These are phyloP conservation scores for Mucuna pruriens DNA, from an alignment of 306 rosid species.

Conservation along the genomic window DNA sequence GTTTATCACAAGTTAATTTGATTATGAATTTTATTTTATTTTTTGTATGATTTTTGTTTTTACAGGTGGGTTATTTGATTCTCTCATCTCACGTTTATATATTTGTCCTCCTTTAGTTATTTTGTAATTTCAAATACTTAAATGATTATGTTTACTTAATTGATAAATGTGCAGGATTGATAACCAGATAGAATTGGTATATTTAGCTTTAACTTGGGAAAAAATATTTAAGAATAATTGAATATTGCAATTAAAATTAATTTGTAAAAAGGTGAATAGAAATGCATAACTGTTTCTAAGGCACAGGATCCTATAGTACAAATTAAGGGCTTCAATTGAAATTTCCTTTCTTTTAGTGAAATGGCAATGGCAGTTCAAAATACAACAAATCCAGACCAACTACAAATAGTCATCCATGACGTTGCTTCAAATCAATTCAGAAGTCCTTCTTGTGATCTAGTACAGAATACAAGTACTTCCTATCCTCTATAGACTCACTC, in stretches of 20 bases:
- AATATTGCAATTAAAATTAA: not conserved
- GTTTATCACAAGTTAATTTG: not conserved
- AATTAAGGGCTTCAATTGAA: not conserved
- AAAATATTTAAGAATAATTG: not conserved
- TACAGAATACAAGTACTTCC: slow-evolving; percentile 9
- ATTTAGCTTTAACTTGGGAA: not conserved
- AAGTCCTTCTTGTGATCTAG: not conserved
- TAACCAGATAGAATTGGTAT: not conserved
- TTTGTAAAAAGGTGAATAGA: not conserved
- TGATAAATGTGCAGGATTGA: not conserved
- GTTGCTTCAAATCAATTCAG: not conserved
- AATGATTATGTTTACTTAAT: not conserved
- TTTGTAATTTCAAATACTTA: not conserved
- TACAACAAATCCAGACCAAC: not conserved
- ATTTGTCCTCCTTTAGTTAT: not conserved
- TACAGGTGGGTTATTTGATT: not conserved
- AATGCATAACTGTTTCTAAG: not conserved
- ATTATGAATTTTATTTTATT: not conserved
- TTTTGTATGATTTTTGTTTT: not conserved
- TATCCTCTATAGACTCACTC: not conserved
- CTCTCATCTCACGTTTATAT: not conserved
- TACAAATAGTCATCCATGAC: not conserved
- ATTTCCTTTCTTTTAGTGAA: not conserved
- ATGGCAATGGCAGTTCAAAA: not conserved
- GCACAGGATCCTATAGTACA: not conserved